phyloP scores from a whole-genome alignment of 371 early-diverging fungal genomes.

The Actinomortierella ambigua region DNA sequence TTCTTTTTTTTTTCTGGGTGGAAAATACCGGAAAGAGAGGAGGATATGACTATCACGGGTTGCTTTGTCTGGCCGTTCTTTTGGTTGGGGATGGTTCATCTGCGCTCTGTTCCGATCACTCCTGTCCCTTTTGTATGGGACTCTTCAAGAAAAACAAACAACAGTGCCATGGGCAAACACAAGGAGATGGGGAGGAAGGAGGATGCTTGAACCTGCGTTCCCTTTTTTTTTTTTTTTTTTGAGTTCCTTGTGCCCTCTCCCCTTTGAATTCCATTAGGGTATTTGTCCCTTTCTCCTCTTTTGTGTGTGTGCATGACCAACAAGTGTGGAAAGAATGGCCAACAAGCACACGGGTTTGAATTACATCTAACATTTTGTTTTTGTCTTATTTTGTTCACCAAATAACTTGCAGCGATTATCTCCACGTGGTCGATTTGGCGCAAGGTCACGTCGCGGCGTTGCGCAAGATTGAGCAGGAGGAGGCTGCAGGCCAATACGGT shows the following conservation, averaged over 20 bases:
- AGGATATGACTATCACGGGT: not conserved
- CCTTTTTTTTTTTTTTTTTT: slow-evolving; percentile 8
- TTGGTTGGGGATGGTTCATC: not conserved
- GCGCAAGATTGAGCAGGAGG: slow-evolving; percentile 57
- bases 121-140: not conserved
- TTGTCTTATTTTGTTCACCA: not conserved
- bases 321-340: too few species aligned
- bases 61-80: not conserved
- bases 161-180: too few species aligned
- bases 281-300: not conserved
- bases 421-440: slow-evolving; percentile 90
- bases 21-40: not conserved
- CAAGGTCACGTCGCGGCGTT: slow-evolving; percentile 85
- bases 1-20: not conserved
- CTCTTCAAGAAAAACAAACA: too few species aligned
- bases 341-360: too few species aligned
- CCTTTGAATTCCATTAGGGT: not conserved
- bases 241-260: not conserved
- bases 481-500: slow-evolving; percentile 48
- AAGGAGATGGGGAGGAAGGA: too few species aligned
- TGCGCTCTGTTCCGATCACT: not conserved
- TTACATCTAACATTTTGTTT: not conserved
- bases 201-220: too few species aligned
- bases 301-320: too few species aligned
- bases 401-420: slow-evolving; percentile 68